These are phyloP conservation scores for Hibiscus syriacus DNA, from an alignment of 345 rosid species.

Conservation along the genomic window DNA sequence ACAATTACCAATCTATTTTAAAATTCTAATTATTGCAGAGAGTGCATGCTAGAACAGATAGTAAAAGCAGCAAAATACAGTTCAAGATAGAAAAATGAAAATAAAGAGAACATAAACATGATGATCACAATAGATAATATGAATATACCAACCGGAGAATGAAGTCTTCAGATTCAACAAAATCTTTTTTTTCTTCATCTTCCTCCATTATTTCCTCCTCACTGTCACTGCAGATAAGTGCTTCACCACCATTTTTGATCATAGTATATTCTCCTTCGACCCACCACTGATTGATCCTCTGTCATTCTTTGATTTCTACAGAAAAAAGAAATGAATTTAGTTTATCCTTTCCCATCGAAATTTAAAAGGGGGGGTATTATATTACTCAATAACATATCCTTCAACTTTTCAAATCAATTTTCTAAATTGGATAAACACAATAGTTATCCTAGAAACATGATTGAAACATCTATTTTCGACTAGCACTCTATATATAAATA, in stretches of 20 bases:
- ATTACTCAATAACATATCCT: not conserved
- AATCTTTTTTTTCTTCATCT: conserved; percentile 74
- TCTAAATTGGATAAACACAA: not conserved
- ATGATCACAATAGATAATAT: conserved; percentile 13
- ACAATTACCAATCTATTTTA: no score
- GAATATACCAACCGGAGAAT: conserved; percentile 77
- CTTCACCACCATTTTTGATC: conserved; percentile 97
- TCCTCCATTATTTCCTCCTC: conserved; percentile 88
- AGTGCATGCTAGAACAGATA: no score
- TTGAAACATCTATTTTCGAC: not conserved
- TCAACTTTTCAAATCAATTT: not conserved
- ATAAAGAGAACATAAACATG: not conserved
- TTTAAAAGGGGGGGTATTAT: not conserved
- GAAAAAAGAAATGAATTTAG: not conserved
- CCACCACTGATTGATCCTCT: conserved; percentile 94
- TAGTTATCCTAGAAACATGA: not conserved
- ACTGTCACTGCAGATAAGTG: conserved; percentile 98
- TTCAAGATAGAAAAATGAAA: not conserved
- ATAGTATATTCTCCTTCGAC: conserved; percentile 95
- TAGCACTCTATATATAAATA: not conserved
- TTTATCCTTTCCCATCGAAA: not conserved
- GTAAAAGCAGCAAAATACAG: no score
- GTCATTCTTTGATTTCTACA: conserved; percentile 99
- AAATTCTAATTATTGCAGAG: no score
- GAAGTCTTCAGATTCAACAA: conserved; percentile 71